Percentiles rank a stretch among this genome's conserved stretches.
These are phyloP conservation scores for Parastagonospora avenae DNA, from an alignment of 2,329 filamentous ascomycete genomes.

Conservation along the genomic window DNA sequence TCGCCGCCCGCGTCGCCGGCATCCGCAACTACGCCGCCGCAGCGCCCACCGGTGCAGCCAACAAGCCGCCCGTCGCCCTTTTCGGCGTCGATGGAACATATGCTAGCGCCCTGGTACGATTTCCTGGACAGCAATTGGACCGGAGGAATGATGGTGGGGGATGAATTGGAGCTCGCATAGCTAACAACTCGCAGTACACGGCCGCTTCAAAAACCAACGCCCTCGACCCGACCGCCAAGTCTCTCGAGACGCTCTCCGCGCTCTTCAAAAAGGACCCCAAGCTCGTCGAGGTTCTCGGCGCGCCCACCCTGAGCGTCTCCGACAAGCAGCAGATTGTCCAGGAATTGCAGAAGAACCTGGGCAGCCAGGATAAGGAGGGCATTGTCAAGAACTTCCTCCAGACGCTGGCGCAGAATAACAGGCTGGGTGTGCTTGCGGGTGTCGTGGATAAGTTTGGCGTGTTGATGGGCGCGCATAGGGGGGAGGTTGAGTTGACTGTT, in stretches of 20 bases:
- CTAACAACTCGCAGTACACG: constrained; percentile 74
- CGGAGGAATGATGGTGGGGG: constrained; percentile 17
- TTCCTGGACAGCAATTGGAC: constrained; percentile 22
- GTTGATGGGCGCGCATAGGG: constrained; percentile 85
- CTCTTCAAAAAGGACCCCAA: constrained; percentile 83
- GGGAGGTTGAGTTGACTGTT: constrained; percentile 91
- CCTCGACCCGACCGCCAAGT: constrained; percentile 84
- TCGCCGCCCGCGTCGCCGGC: constrained; percentile 65
- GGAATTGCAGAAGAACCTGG: constrained; percentile 85
- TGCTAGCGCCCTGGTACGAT: constrained; percentile 92
- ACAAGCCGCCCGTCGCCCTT: constrained; percentile 86
- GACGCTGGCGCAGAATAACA: constrained; percentile 95
- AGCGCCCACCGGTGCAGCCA: constrained; percentile 62
- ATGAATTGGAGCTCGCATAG: constrained; percentile 26
- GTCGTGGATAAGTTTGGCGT: constrained; percentile 85
- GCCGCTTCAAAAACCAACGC: constrained; percentile 85
- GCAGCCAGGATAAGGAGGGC: constrained; percentile 70
- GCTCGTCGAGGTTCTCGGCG: constrained; percentile 74
- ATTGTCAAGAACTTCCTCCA: constrained; percentile 93
- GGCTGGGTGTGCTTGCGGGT: constrained; percentile 78
- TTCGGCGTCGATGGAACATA: constrained; percentile 98
- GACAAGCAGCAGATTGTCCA: constrained; percentile 88
- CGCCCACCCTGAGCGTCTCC: constrained; percentile 75
- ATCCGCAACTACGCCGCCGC: constrained; percentile 79
- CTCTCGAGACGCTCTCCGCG: constrained; percentile 71